Evolutionary conservation across 1,139 yeast species (phyloP).

Genomic region (Blastobotrys ciferrii): DNA sequence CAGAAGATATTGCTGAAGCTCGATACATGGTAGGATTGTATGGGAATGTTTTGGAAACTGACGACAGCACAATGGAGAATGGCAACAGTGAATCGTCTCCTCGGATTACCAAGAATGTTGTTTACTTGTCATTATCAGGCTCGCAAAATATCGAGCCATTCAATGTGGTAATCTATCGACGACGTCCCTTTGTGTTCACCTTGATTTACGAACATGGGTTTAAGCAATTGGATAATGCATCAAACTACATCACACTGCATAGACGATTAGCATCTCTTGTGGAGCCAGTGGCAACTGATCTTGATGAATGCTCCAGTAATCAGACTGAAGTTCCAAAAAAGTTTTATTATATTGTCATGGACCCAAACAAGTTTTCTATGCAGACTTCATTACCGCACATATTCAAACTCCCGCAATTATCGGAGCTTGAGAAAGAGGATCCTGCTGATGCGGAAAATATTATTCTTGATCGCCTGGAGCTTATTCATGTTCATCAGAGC

Average conservation of each 20-base stretch:
- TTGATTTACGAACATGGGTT: slow-evolving; percentile 23
- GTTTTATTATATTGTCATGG: slow-evolving; percentile 29
- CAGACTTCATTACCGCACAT: slow-evolving; percentile 30
- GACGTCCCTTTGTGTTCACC: slow-evolving; percentile 31
- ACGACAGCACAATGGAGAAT: background rate
- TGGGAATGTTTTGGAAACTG: slow-evolving; percentile 6
- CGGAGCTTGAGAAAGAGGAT: slow-evolving; percentile 19
- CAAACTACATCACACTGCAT: slow-evolving; percentile 28
- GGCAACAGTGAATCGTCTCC: background rate
- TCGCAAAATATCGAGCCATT: background rate
- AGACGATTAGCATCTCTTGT: slow-evolving; percentile 31
- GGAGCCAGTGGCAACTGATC: slow-evolving; percentile 31
- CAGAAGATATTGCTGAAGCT: slow-evolving; percentile 3
- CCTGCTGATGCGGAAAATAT: slow-evolving; percentile 18
- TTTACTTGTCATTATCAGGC: background rate
- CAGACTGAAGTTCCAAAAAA: slow-evolving; percentile 7
- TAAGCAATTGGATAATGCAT: slow-evolving; percentile 15
- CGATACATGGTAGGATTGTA: background rate
- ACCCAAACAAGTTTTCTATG: slow-evolving; percentile 20
- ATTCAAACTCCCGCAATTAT: slow-evolving; percentile 23
- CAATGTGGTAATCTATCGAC: slow-evolving; percentile 28
- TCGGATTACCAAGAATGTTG: slow-evolving; percentile 7
- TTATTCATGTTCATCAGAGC: slow-evolving; percentile 31
- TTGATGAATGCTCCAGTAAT: slow-evolving; percentile 12
- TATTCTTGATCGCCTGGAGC: slow-evolving; percentile 24